Base-by-base conservation (phyloP, 2,329 filamentous ascomycete genomes). In the Fusarium abutilonis region DNA sequence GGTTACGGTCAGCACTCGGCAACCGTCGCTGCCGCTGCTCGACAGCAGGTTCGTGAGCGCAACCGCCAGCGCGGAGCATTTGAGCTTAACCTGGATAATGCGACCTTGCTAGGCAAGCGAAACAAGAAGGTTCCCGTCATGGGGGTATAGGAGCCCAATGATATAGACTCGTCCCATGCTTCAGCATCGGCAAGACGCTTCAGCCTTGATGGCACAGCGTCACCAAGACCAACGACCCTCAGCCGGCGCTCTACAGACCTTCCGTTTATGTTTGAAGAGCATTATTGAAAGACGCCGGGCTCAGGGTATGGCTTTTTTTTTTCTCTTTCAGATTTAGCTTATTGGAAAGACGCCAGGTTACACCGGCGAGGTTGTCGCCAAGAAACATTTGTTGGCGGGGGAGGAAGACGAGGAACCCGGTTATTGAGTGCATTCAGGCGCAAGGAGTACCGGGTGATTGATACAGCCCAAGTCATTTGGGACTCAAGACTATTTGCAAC, bases 1-100 rank as follows among this genome's bases (percentile, higher is more conserved):
- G 93, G 93, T 0, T 97, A 97, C 69, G 93, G 93, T 3, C 93
- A 96, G 73, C 94, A 97, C 72, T 94, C 90, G 49, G 86, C 93
- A 1, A 83, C 89, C 1, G 90, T 97, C 0, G 91, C 93, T 0
- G 89, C 91, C 0, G 93, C 93, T 0, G 93, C 92, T 4, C 89
- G 90, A 69, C 88, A 91, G 71, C 92, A 92, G 72, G 92, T 95
- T 6, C 79, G 82, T 36, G 86, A 89, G 40, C 82, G 85, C 29
- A 84, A 86, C 54, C 84, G 82, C 62, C 87, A 90, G 67, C 91
- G 89, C 76, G 93, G 92, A 29, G 88, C 90, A 0, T 99, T 99
- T 67, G 95, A 99, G 77, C 84, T 99, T 42, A 97, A 88, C 72
- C 80, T 99, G 34, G 92, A 96, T 65, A 95, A 95, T 52, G 91